Conservation (phyloP, 331 rosid genomes). For the Acacia pycnantha region DNA sequence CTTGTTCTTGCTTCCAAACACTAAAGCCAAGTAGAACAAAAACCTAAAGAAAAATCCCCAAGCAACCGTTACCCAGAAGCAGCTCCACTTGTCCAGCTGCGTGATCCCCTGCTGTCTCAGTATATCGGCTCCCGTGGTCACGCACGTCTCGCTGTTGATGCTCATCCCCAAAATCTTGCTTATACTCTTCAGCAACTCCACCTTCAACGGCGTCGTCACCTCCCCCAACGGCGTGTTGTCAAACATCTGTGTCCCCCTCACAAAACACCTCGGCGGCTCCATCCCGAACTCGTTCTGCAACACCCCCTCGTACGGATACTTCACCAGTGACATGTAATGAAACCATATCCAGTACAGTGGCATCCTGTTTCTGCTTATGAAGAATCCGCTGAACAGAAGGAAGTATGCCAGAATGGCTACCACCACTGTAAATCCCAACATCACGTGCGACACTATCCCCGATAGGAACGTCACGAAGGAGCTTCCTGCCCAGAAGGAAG, state of each 20-base stretch:
- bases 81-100: slow-evolving; percentile 51
- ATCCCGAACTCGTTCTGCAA: slow-evolving; percentile 52
- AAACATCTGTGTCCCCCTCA: slow-evolving; percentile 54
- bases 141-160: slow-evolving; percentile 49
- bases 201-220: slow-evolving; percentile 43
- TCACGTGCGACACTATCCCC: slow-evolving; percentile 57
- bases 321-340: slow-evolving; percentile 58
- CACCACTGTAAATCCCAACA: slow-evolving; percentile 62
- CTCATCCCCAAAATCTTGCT: slow-evolving; percentile 47
- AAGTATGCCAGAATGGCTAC: slow-evolving; percentile 64
- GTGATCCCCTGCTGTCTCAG: slow-evolving; percentile 57
- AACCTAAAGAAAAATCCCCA: slow-evolving; percentile 65
- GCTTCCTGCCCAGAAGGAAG: slow-evolving; percentile 63
- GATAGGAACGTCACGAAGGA: slow-evolving; percentile 66
- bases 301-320: slow-evolving; percentile 62
- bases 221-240: slow-evolving; percentile 53
- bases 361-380: slow-evolving; percentile 53
- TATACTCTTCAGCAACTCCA: slow-evolving; percentile 45
- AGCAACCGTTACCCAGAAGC: slow-evolving; percentile 58
- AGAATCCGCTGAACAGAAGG: slow-evolving; percentile 70
- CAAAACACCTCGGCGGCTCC: slow-evolving; percentile 39
- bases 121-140: slow-evolving; percentile 50
- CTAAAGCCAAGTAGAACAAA: slow-evolving; percentile 43
- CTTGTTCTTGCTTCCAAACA: slow-evolving; percentile 61
- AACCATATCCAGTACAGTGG: slow-evolving; percentile 70